Evolutionary conservation across 257 asterid genomes (phyloP).

Genomic region (Mentha longifolia): DNA sequence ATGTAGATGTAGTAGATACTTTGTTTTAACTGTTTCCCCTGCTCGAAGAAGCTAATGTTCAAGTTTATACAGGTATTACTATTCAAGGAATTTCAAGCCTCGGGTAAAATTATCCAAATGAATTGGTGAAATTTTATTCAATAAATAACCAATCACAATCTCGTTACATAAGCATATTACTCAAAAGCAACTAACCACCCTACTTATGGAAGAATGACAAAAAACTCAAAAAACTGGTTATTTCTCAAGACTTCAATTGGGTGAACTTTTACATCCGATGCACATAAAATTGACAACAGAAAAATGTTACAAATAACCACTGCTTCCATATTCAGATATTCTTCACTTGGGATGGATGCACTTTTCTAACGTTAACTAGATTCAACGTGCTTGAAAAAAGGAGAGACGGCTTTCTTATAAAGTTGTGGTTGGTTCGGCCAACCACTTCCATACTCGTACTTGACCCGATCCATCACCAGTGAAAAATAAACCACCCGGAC

Average conservation of each 20-base stretch:
- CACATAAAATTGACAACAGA: conserved; percentile 1
- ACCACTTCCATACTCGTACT: conserved; percentile 92
- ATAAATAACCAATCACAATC: conserved; percentile 3
- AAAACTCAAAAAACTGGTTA: neutral
- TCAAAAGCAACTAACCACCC: neutral
- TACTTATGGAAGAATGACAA: neutral
- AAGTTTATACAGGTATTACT: too few species aligned
- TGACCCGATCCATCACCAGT: conserved; percentile 94
- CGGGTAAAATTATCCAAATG: too few species aligned
- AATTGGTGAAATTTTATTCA: neutral
- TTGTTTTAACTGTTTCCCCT: too few species aligned
- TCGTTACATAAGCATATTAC: neutral
- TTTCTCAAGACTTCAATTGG: conserved; percentile 19
- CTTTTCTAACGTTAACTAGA: conserved; percentile 13
- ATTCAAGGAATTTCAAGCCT: neutral
- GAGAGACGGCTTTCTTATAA: conserved; percentile 27
- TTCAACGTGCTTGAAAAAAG: neutral
- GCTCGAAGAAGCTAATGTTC: too few species aligned
- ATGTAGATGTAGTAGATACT: too few species aligned
- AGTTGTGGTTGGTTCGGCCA: conserved; percentile 50
- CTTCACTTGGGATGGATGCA: neutral
- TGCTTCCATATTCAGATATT: neutral
- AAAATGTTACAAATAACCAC: conserved; percentile 22
- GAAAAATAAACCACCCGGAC: conserved; percentile 88
- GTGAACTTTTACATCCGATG: conserved; percentile 10